phyloP scores from a whole-genome alignment of 2,329 filamentous ascomycete genomes.

The Arthrinium phaeospermum region DNA sequence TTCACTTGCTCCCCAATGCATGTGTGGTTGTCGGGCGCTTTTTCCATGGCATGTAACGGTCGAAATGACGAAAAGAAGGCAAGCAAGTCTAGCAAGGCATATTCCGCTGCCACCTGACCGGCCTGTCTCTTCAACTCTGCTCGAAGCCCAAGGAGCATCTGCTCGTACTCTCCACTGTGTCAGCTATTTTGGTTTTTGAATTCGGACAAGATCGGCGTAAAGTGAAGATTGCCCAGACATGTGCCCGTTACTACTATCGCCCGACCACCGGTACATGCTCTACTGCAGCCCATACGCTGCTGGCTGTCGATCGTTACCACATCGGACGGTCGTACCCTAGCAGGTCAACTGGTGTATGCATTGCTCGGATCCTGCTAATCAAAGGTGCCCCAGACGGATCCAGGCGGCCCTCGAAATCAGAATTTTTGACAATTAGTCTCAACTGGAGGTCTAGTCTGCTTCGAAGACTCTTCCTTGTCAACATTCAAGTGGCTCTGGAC shows the following conservation, averaged over 20 bases:
- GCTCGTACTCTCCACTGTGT: not conserved
- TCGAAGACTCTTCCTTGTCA: not conserved
- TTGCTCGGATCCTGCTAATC: constrained; percentile 4
- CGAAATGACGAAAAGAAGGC: not conserved
- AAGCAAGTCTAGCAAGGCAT: not conserved
- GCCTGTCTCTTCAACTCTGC: not conserved
- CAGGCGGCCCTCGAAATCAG: not conserved
- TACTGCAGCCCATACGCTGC: not conserved
- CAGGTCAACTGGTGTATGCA: not conserved
- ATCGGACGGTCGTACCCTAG: not conserved
- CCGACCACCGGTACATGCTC: not conserved
- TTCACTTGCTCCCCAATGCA: not conserved
- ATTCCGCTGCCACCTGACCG: not conserved
- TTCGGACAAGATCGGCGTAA: not conserved
- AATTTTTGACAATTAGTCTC: not conserved
- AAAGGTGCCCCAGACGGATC: not conserved
- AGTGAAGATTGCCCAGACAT: not conserved
- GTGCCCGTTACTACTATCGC: not conserved
- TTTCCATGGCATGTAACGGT: not conserved
- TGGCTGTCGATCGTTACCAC: constrained; percentile 1
- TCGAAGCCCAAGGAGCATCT: not conserved
- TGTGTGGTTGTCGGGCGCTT: not conserved
- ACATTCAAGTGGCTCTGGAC: constrained; percentile 2
- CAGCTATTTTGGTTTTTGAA: not conserved
- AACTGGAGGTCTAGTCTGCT: not conserved